Evolutionary conservation across 257 asterid genomes (phyloP), one percentile per base, ranked within the genome.

Genomic region (Rehmannia glutinosa): DNA sequence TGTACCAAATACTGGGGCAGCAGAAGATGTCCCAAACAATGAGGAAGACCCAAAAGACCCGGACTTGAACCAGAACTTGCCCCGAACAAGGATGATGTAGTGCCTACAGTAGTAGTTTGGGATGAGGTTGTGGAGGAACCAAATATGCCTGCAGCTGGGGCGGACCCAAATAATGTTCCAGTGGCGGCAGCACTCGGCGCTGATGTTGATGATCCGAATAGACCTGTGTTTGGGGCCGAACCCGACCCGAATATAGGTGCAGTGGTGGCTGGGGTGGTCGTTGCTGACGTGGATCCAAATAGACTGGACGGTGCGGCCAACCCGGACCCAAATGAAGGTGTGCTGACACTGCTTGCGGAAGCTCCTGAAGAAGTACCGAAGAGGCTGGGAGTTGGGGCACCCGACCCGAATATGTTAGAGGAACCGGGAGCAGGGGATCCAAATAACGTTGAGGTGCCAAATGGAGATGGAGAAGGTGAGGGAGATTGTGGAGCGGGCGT

Each of bases 361-460:
- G 79, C 71, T n/a, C 82, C 82, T 38, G 84, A 57, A 47, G 82
- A 70, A 17, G 79, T 49, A 27, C 80, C 77, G 17, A 83, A 81
- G 3, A 68, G 42, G 73, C 78, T 73, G 2, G 87, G 63, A 33
- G 81, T 60, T 23, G 83, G 70, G 24, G 82, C 76, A 43, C 69
- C 77, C 12, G 83, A 76, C 42, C 84, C 89, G 2, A 78, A 78
- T 27, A 76, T 20, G 42, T 61, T 64, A 3, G 83, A 66, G 66
- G 69, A 61, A 8, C 79, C 87, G 10, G 82, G 73, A 62, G 82
- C 67, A 39, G 88, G 74, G 69, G 82, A 75, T 55, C 72, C 80
- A 8, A 82, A 82, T n/a, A 19, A 6, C 13, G 79, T 47, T 10
- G 82, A 62, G 33, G 78, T 35, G 30, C 70, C 75, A 17, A 77